Percentiles rank a stretch among this genome's conserved stretches.
Evolutionary conservation across 2,329 filamentous ascomycete species (phyloP).

Genomic region (Drechslerella stenobrocha): DNA sequence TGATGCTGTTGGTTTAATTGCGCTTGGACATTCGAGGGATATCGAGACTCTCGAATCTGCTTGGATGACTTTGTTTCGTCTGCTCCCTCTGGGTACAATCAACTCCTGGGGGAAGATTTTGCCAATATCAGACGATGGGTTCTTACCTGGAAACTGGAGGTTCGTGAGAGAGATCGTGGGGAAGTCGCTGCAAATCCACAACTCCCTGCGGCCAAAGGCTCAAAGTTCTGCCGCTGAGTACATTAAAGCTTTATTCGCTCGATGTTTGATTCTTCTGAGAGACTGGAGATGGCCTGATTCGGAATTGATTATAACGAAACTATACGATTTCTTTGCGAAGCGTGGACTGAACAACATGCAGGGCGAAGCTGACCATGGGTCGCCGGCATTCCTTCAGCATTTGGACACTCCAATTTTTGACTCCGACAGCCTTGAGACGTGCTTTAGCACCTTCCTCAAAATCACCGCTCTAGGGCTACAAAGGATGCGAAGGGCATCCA

Average conservation of each 20-base stretch:
- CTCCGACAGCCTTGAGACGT: constrained; percentile 63
- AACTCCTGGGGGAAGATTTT: constrained; percentile 61
- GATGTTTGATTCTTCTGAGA: constrained; percentile 67
- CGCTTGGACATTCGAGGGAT: constrained; percentile 15
- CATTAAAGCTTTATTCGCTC: constrained; percentile 62
- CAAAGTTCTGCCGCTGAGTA: constrained; percentile 16
- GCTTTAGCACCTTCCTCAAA: constrained; percentile 71
- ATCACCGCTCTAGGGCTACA: constrained; percentile 64
- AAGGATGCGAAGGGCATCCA: constrained; percentile 59
- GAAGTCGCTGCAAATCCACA: constrained; percentile 65
- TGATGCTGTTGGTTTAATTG: constrained; percentile 56
- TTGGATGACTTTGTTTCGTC: constrained; percentile 65
- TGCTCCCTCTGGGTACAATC: constrained; percentile 67
- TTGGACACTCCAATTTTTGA: constrained; percentile 59
- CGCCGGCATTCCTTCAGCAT: constrained; percentile 65
- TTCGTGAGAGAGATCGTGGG: constrained; percentile 64
- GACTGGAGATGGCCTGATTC: constrained; percentile 67
- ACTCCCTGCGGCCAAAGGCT: constrained; percentile 55
- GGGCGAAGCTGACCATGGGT: constrained; percentile 67
- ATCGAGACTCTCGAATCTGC: constrained; percentile 59
- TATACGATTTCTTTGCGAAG: constrained; percentile 71
- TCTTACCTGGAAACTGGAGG: constrained; percentile 64
- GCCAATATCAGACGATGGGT: constrained; percentile 37
- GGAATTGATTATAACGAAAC: constrained; percentile 61
- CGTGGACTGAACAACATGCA: constrained; percentile 66